Percentiles rank a stretch among this genome's conserved stretches.
Conservation (phyloP, 768 basidiomycete species). For the Hygrocybe punicea region DNA sequence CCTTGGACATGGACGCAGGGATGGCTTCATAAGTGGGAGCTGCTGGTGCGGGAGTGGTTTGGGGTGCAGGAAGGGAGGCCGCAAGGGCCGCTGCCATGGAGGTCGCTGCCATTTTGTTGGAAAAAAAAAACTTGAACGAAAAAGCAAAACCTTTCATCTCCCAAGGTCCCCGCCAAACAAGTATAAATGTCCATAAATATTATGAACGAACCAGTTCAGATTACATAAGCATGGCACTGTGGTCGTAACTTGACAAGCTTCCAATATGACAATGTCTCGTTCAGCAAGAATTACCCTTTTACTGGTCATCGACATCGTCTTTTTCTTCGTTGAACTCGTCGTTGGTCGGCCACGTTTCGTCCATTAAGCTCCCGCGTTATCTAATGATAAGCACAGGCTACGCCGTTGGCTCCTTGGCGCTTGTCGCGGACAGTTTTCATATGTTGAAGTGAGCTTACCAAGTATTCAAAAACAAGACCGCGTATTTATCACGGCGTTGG, state of each 20-base stretch:
- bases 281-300: conserved; percentile 72
- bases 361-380: neutral
- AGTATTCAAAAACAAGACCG: conserved; percentile 1
- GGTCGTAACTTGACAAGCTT: no score
- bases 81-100: conserved; percentile 94
- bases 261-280: conserved; percentile 52
- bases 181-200: no score
- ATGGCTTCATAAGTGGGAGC: conserved; percentile 79
- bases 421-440: conserved; percentile 96
- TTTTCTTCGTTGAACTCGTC: conserved; percentile 84
- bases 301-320: conserved; percentile 77
- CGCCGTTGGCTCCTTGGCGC: conserved; percentile 91
- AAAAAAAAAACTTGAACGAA: neutral
- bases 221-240: no score
- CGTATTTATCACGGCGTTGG: conserved; percentile 8
- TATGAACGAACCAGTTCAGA: no score
- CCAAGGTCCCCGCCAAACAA: neutral
- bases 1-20: conserved; percentile 88
- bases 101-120: conserved; percentile 52
- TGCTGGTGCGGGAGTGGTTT: conserved; percentile 56
- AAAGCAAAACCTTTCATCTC: no score
- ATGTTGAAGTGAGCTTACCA: conserved; percentile 83
- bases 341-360: conserved; percentile 48
- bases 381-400: conserved; percentile 55
- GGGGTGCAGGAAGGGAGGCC: conserved; percentile 70